phyloP scores from a whole-genome alignment of 495 filamentous ascomycete genomes.

The Neurospora tetrasperma region DNA sequence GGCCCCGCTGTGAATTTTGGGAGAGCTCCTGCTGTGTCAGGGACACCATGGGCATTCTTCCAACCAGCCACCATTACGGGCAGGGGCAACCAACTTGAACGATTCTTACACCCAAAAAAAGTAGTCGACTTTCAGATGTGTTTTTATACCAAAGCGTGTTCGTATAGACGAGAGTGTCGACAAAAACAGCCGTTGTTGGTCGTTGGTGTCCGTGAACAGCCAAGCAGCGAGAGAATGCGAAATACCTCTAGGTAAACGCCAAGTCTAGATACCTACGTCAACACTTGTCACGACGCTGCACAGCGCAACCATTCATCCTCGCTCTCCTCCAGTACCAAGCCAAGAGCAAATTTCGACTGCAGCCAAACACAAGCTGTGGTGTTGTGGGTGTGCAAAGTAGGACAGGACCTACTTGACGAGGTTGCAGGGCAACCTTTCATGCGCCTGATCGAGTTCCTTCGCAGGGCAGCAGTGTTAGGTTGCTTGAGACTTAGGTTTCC shows the following conservation, averaged over 20 bases:
- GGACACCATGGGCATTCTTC: background rate
- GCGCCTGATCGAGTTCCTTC: background rate
- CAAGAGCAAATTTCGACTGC: background rate
- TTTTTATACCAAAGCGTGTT: background rate
- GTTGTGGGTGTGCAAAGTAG: background rate
- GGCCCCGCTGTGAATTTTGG: background rate
- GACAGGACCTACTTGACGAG: background rate
- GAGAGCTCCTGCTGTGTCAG: background rate
- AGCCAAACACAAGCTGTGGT: background rate
- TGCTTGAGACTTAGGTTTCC: background rate
- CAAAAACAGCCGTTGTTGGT: background rate
- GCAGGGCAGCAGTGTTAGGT: background rate
- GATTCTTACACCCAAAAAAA: background rate
- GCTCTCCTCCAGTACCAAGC: background rate
- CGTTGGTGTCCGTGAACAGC: background rate
- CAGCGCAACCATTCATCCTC: background rate
- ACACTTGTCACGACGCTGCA: background rate
- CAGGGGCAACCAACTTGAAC: background rate
- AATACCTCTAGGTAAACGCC: no score
- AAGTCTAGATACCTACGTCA: background rate
- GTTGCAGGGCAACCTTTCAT: background rate
- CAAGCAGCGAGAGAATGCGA: background rate
- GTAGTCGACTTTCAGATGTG: background rate
- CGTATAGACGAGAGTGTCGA: background rate
- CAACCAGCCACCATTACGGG: background rate